phyloP scores from a whole-genome alignment of 345 rosid genomes.

The Hypericum perforatum region DNA sequence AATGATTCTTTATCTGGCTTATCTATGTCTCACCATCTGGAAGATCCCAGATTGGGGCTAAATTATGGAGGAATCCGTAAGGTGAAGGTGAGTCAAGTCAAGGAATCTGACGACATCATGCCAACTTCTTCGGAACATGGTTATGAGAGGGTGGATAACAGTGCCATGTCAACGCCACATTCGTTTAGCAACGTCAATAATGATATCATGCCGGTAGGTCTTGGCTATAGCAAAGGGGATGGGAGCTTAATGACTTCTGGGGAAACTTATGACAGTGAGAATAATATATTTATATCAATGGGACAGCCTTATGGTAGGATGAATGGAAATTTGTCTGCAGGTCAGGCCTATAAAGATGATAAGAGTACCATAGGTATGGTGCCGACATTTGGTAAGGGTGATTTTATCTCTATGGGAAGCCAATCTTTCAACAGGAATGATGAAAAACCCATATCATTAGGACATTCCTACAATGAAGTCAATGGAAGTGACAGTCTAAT shows the following conservation, averaged over 20 bases:
- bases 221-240: conserved; percentile 15
- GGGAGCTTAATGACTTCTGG: conserved; percentile 21
- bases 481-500: conserved; percentile 18
- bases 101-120: conserved; percentile 31
- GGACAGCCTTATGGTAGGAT: conserved; percentile 31
- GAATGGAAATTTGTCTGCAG: conserved; percentile 25
- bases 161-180: conserved; percentile 9
- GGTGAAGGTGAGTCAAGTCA: conserved; percentile 46
- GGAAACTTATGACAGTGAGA: conserved; percentile 31
- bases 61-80: conserved; percentile 39
- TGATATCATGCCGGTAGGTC: conserved; percentile 16
- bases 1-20: conserved; percentile 32
- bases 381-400: conserved; percentile 32
- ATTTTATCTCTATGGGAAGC: conserved; percentile 31
- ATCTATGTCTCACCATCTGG: conserved; percentile 30
- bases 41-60: conserved; percentile 29
- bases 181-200: conserved; percentile 11
- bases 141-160: conserved; percentile 19
- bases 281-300: conserved; percentile 34
- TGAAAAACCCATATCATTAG: conserved; percentile 32
- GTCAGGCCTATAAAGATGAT: conserved; percentile 34
- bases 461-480: conserved; percentile 29
- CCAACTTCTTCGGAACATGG: conserved; percentile 21
- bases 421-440: conserved; percentile 36
- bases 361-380: conserved; percentile 24